Evolutionary conservation across 257 asterid species (phyloP).

Genomic region (Anisodus tanguticus): DNA sequence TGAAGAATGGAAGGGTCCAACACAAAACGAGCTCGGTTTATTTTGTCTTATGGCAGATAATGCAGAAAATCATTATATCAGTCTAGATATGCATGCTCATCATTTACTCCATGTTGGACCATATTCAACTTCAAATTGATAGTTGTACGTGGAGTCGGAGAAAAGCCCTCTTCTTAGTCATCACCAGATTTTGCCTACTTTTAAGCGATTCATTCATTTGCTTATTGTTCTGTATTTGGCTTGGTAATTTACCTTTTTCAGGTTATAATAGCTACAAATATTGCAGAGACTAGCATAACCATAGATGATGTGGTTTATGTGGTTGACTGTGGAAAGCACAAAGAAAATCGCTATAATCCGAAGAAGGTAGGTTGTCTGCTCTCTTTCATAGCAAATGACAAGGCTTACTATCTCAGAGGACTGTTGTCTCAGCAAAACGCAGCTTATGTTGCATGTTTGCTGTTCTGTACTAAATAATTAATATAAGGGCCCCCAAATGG

Average conservation of each 20-base stretch:
- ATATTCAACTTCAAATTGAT: neutral
- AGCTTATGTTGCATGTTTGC: conserved; percentile 6
- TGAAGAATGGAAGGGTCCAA: conserved; percentile 11
- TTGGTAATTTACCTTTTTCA: conserved; percentile 37
- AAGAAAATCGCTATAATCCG: conserved; percentile 95
- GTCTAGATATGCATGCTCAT: conserved; percentile 21
- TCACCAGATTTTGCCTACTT: conserved; percentile 9
- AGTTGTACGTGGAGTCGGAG: neutral
- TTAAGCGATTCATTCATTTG: neutral
- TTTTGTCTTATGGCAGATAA: neutral
- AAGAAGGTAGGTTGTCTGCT: conserved; percentile 60
- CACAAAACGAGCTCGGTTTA: neutral
- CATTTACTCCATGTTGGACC: conserved; percentile 15
- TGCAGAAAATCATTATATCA: neutral
- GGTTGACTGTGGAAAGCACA: conserved; percentile 94
- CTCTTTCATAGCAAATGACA: conserved; percentile 7
- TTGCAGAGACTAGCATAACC: conserved; percentile 98
- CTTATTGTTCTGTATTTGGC: conserved; percentile 11
- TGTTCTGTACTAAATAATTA: neutral
- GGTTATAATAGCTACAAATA: conserved; percentile 95
- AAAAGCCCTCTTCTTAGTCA: neutral
- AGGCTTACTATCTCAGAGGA: conserved; percentile 17
- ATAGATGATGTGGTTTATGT: conserved; percentile 95
- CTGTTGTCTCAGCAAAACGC: neutral
- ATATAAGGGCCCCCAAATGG: neutral